Evolutionary conservation across 495 filamentous ascomycete species (phyloP), one percentile per base, ranked within the genome.

Genomic region (Penicillium desertorum): DNA sequence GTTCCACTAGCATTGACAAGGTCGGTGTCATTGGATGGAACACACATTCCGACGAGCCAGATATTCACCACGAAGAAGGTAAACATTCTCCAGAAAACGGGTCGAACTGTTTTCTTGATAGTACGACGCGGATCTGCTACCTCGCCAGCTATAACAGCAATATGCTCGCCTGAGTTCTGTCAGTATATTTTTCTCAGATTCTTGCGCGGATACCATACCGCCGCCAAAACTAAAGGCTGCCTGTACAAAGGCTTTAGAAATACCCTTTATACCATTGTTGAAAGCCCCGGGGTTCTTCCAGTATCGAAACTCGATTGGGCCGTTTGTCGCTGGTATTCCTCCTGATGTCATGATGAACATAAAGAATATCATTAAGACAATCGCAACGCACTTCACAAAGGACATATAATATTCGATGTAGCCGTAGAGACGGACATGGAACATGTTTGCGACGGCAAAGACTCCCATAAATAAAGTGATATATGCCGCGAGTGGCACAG

Each of bases 341-440:
- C 68, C 68, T 1, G 65, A 70, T 8, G 68, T 68, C 65, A 70
- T 70, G 51, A 70, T 70, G 25, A 70, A 64, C 63, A 70, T 62
- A 53, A 70, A 70, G 48, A 59, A 70, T 4, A 70, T 70, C 65
- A 70, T 66, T 25, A 68, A 48, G 2, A 70, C 23, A 3, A 70
- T 41, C 1, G 65, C 68, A 5, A 58, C 20, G 16, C 65, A 66
- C 32, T 70, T 70, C 50, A 66, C 53, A 23, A 70, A 70, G 4
- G 65, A 66, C 68, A 70, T 70, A 17, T 56, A 59, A 54, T 70
- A 70, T 19, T 70, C 68, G 25, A 70, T 60, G 19, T 62, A 62
- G 16, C 65, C 68, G 27, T 70, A 70, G 0, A 68, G 27, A 5
- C 60, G 59, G 14, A 70, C 65, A 4, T 65, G 60, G 41, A 70